Conservation (phyloP, 1,139 yeast species). For the Kodamaea plutei region DNA sequence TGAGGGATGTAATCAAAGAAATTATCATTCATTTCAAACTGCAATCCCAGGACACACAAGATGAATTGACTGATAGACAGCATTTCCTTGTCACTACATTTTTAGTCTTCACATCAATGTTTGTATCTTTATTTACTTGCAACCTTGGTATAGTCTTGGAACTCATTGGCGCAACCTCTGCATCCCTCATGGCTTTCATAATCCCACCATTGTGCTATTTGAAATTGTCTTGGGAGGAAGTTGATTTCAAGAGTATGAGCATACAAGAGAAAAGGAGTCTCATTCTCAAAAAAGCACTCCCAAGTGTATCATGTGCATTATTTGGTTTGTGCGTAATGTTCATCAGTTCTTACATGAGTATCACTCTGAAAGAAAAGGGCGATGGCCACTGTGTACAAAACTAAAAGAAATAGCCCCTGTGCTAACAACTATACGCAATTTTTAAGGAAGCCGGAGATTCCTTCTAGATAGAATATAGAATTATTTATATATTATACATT, state of each 20-base stretch:
- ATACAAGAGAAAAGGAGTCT: conserved; percentile 25
- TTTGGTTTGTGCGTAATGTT: conserved; percentile 80
- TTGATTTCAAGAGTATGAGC: conserved; percentile 38
- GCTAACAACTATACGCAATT: too few relatives aligned
- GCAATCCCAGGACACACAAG: conserved; percentile 11
- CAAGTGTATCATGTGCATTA: conserved; percentile 56
- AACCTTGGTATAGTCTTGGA: conserved; percentile 87
- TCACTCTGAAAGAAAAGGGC: conserved; percentile 36
- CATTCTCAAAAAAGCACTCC: conserved; percentile 34
- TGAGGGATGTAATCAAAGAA: conserved; percentile 79
- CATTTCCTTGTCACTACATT: conserved; percentile 68
- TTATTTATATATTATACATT: too few relatives aligned
- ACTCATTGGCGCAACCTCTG: conserved; percentile 88
- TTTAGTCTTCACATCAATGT: conserved; percentile 67
- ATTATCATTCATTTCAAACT: conserved; percentile 29
- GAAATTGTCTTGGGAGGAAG: conserved; percentile 52
- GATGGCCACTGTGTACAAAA: conserved; percentile 39
- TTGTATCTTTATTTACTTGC: conserved; percentile 75
- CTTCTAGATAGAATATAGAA: too few relatives aligned
- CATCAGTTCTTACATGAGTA: conserved; percentile 71
- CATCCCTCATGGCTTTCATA: conserved; percentile 88
- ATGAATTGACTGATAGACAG: conserved; percentile 37
- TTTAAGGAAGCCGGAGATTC: too few relatives aligned
- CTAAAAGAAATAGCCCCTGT: too few relatives aligned
- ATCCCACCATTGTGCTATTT: conserved; percentile 83